Evolutionary conservation across 148 eudicot species (phyloP).

Genomic region (Silene latifolia): DNA sequence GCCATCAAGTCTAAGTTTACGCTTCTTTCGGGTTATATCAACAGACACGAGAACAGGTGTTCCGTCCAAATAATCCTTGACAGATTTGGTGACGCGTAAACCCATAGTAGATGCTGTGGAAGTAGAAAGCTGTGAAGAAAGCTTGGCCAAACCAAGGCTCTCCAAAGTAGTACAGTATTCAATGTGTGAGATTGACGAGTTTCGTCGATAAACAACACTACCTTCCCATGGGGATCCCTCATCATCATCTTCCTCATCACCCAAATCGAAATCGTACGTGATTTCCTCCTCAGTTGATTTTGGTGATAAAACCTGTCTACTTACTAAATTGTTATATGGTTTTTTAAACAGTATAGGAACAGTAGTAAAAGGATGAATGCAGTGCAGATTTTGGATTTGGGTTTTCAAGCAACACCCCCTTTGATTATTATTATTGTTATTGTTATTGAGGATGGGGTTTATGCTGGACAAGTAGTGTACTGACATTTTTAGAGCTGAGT

Average conservation of each 20-base stretch:
- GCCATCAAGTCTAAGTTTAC: conserved; percentile 74
- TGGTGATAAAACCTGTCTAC: conserved; percentile 6
- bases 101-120: conserved; percentile 78
- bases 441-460: conserved; percentile 10
- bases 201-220: conserved; percentile 69
- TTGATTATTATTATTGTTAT: not conserved
- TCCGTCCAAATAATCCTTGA: conserved; percentile 67
- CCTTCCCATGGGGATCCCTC: conserved; percentile 84
- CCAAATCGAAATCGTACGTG: conserved; percentile 27
- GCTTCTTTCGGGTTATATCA: conserved; percentile 71
- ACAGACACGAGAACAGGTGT: conserved; percentile 75
- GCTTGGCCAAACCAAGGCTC: conserved; percentile 64
- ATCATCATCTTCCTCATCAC: conserved; percentile 41
- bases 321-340: not conserved
- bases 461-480: conserved; percentile 25
- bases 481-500: conserved; percentile 24
- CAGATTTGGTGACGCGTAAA: conserved; percentile 63
- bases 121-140: conserved; percentile 62
- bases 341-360: too few species aligned
- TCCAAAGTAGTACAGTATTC: conserved; percentile 90
- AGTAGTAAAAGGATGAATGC: not conserved
- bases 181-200: conserved; percentile 54
- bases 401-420: not conserved
- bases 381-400: conserved; percentile 9
- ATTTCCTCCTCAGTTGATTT: conserved; percentile 24